Evolutionary conservation across 2,329 filamentous ascomycete species (phyloP), one percentile per base, ranked within the genome.

Genomic region (Beauveria scarabaeidicola): DNA sequence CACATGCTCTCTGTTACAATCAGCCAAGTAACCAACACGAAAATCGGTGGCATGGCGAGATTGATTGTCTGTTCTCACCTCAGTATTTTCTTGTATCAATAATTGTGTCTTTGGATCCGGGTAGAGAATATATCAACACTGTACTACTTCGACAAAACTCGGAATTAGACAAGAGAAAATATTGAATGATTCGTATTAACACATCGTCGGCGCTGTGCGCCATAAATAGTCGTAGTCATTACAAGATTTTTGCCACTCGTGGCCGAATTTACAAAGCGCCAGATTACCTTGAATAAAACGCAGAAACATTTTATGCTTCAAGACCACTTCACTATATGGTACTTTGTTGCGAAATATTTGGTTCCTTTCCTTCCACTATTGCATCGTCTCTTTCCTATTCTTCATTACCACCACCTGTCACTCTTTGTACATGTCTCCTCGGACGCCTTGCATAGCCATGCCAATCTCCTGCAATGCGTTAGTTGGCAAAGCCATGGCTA

Each of bases 171-270:
- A 41, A 50, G 32, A 44, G 47, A 54, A 44, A 40, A 89, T n/a
- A 94, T 97, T 97, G 66, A 89, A 81, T 66, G 61, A 59, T 66
- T 70, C 67, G 58, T 72, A 71, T 70, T 69, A 69, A 69, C 67
- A 67, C 63, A 68, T 68, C 66, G 63, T 68, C 64, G 64, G 63
- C 62, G 64, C 63, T 57, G 38, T 59, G 61, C 60, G 64, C 60
- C 65, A 65, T 66, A 63, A 62, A 61, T 61, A 57, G 64, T 63
- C 65, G 67, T 67, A 62, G 64, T 72, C 68, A 66, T 72, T 70
- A 71, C 63, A 68, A 47, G 23, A 44, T 23, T 40, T 38, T 48
- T 32, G 32, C 58, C 46, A 41, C 17, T 1, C 1, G 36, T 36
- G 46, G 25, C 36, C 21, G n/a, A 51, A 52, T 47, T 43, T 25